Conservation (phyloP, 495 filamentous ascomycete genomes). For the Tuber aestivum region DNA sequence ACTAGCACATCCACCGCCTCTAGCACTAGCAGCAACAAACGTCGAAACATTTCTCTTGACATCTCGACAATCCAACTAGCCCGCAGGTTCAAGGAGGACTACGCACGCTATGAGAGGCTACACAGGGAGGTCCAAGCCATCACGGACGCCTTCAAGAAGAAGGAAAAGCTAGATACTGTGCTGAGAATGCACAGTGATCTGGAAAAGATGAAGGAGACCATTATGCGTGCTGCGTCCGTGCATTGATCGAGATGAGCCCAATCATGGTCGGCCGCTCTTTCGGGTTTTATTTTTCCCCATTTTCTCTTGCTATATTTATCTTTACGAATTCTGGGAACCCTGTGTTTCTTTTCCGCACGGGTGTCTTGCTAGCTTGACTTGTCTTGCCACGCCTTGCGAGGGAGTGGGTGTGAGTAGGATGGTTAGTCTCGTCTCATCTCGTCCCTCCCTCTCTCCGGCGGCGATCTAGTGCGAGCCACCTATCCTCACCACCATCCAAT, state of each 20-base stretch:
- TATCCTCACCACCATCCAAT: neutral
- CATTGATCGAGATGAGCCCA: slow-evolving; percentile 16
- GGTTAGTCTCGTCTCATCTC: neutral
- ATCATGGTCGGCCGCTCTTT: slow-evolving; percentile 18
- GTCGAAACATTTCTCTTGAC: slow-evolving; percentile 28
- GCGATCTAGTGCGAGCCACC: neutral
- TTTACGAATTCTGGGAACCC: neutral
- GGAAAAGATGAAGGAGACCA: slow-evolving; percentile 33
- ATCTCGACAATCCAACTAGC: slow-evolving; percentile 36
- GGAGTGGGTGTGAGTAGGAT: neutral
- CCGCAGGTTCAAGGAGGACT: slow-evolving; percentile 40
- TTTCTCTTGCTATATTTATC: slow-evolving; percentile 13
- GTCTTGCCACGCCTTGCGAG: neutral
- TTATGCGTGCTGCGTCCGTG: slow-evolving; percentile 28
- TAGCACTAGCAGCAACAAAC: slow-evolving; percentile 15
- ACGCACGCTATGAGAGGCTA: slow-evolving; percentile 36
- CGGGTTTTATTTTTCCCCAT: slow-evolving; percentile 6
- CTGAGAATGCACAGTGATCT: slow-evolving; percentile 40
- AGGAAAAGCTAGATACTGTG: slow-evolving; percentile 37
- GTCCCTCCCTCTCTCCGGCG: neutral
- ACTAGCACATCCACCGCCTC: slow-evolving; percentile 10
- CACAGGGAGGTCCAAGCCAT: slow-evolving; percentile 36
- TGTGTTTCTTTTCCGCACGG: neutral
- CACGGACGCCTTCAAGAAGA: slow-evolving; percentile 36
- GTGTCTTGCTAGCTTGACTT: neutral